These are phyloP conservation scores for Cladosporium phlei DNA, from an alignment of 2,329 filamentous ascomycete genomes.

Conservation along the genomic window DNA sequence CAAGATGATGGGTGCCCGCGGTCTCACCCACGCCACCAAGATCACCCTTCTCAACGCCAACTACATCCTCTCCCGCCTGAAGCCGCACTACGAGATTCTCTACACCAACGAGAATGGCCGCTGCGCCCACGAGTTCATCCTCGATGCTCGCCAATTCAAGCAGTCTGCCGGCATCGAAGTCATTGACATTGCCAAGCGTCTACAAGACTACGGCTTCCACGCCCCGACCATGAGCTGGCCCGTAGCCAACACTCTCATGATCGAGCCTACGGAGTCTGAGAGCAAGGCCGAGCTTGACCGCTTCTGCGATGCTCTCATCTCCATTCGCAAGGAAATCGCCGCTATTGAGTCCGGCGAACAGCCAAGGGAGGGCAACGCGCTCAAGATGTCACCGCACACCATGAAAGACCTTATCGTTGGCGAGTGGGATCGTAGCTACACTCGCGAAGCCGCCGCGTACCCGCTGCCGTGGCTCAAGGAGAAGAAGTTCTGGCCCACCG, in stretches of 20 bases:
- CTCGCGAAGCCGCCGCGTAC: constrained; percentile 78
- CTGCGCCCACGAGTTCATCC: constrained; percentile 95
- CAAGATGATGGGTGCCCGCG: constrained; percentile 81
- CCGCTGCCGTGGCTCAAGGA: constrained; percentile 75
- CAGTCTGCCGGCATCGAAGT: constrained; percentile 79
- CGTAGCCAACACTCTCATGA: constrained; percentile 93
- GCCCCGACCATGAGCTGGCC: constrained; percentile 97
- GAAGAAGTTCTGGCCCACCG: constrained; percentile 97
- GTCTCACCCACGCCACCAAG: constrained; percentile 83
- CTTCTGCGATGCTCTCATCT: constrained; percentile 84
- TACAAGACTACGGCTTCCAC: constrained; percentile 97
- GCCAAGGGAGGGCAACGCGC: constrained; percentile 71
- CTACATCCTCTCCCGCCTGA: constrained; percentile 85
- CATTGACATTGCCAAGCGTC: constrained; percentile 91
- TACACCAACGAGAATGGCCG: constrained; percentile 86
- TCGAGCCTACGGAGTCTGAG: constrained; percentile 93
- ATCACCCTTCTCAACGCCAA: constrained; percentile 94
- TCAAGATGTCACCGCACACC: constrained; percentile 86
- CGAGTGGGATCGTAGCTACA: constrained; percentile 80
- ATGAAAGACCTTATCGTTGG: constrained; percentile 70
- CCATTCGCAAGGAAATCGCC: constrained; percentile 78
- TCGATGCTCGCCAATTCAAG: constrained; percentile 81
- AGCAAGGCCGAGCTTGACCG: constrained; percentile 87
- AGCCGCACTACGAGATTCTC: constrained; percentile 81
- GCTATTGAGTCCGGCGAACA: constrained; percentile 75